These are phyloP conservation scores for Paramecium sexaurelia DNA, from an alignment of 73 alveolate species.

Conservation along the genomic window DNA sequence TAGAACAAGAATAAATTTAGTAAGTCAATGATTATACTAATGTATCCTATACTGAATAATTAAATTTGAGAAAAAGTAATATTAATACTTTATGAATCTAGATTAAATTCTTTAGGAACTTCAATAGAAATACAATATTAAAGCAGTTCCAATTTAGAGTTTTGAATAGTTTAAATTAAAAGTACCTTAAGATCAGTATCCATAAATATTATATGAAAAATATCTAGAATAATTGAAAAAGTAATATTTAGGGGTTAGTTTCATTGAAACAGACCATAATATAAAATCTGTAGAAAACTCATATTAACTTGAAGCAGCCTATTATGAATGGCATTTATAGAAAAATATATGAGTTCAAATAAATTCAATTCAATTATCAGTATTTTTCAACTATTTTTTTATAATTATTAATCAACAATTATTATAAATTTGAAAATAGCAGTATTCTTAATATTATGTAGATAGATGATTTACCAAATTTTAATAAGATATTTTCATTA, in stretches of 20 bases:
- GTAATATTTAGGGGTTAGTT: not conserved
- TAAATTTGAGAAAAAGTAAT: conserved; percentile 32
- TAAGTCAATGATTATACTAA: not conserved
- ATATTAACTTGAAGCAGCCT: conserved; percentile 38
- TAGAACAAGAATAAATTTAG: not conserved
- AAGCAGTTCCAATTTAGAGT: not conserved
- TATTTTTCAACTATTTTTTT: not conserved
- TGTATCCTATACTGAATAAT: conserved; percentile 16
- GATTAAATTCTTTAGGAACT: conserved; percentile 20
- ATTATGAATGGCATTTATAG: conserved; percentile 12
- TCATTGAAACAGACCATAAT: conserved; percentile 8
- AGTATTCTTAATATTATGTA: too few species aligned
- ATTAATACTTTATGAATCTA: too few species aligned
- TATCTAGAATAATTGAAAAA: not conserved
- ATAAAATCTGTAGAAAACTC: not conserved
- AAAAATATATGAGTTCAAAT: not conserved
- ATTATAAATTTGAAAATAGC: not conserved
- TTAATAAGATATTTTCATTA: too few species aligned
- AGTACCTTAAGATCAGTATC: conserved; percentile 16
- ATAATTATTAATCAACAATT: too few species aligned
- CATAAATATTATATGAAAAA: conserved; percentile 15
- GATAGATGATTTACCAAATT: too few species aligned
- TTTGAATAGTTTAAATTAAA: not conserved
- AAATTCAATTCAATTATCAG: not conserved
- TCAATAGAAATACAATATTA: not conserved